Percentiles rank a stretch among this genome's conserved stretches.
These are phyloP conservation scores for Schoenoplectus triqueter DNA, from an alignment of 202 grass and related monocot species.

Conservation along the genomic window DNA sequence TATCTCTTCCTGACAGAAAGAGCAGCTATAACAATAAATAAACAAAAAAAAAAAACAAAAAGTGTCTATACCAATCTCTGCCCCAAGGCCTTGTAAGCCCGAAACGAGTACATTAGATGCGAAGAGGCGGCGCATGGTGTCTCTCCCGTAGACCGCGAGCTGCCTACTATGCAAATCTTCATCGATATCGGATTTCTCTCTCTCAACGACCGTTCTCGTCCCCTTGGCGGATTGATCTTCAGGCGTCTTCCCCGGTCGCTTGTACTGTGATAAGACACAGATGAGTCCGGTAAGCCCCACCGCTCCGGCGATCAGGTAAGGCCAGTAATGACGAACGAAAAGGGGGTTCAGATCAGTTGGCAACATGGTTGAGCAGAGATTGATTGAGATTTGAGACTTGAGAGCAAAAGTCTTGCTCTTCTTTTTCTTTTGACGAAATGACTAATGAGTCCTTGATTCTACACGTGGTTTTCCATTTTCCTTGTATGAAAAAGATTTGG, in stretches of 20 bases:
- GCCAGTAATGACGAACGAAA: constrained; percentile 41
- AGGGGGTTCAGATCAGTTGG: constrained; percentile 30
- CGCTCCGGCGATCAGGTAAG: constrained; percentile 40
- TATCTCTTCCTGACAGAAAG: neutral
- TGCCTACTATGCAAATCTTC: constrained; percentile 88
- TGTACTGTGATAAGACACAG: neutral
- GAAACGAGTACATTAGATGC: constrained; percentile 83
- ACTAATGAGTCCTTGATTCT: no score
- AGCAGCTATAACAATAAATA: neutral
- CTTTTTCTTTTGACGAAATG: no score
- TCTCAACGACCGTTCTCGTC: neutral
- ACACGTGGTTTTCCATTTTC: no score
- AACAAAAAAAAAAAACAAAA: neutral
- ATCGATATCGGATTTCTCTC: constrained; percentile 35
- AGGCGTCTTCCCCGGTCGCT: neutral
- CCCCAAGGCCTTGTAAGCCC: constrained; percentile 72
- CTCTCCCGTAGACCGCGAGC: constrained; percentile 63
- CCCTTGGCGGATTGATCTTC: no score
- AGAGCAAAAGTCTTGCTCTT: no score
- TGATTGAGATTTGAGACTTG: no score
- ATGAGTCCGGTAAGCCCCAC: constrained; percentile 31
- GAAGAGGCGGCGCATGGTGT: constrained; percentile 94
- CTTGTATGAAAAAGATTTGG: no score
- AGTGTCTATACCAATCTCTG: constrained; percentile 64
- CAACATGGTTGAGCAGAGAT: neutral